Percentiles rank a stretch among this genome's conserved stretches.
These are phyloP conservation scores for Nigrograna mackinnonii DNA, from an alignment of 2,329 filamentous ascomycete genomes.

Conservation along the genomic window DNA sequence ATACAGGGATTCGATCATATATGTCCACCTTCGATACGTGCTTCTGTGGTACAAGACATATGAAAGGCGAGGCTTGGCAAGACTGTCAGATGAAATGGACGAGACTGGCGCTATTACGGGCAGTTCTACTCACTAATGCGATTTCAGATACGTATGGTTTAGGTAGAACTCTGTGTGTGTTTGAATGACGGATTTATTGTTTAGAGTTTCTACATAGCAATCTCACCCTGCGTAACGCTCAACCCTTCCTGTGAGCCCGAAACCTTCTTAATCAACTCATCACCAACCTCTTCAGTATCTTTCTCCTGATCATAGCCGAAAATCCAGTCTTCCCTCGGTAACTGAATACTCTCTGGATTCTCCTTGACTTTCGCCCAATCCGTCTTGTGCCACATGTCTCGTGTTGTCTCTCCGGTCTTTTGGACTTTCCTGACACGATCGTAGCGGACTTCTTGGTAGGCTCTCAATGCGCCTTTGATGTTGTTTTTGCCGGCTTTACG, in stretches of 20 bases:
- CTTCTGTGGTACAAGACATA: not conserved
- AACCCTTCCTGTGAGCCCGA: too few relatives aligned
- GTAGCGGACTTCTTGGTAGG: slow-evolving; percentile 39
- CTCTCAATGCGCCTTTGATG: slow-evolving; percentile 27
- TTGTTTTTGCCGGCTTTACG: slow-evolving; percentile 31
- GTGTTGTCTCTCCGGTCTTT: slow-evolving; percentile 37
- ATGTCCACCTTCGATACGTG: not conserved
- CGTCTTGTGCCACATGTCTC: slow-evolving; percentile 39
- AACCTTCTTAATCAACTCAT: slow-evolving; percentile 27
- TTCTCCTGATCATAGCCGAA: slow-evolving; percentile 33
- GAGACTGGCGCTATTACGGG: too few relatives aligned
- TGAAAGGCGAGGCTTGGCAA: not conserved
- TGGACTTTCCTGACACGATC: slow-evolving; percentile 37
- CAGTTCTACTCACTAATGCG: too few relatives aligned
- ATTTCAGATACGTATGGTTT: not conserved
- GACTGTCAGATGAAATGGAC: too few relatives aligned
- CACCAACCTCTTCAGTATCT: slow-evolving; percentile 31
- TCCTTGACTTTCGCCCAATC: slow-evolving; percentile 38
- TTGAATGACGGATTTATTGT: too few relatives aligned
- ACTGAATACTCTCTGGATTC: slow-evolving; percentile 30
- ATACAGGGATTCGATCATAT: not conserved
- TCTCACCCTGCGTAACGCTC: too few relatives aligned
- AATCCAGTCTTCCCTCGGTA: slow-evolving; percentile 38
- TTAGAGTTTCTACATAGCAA: too few relatives aligned
- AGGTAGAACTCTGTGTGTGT: too few relatives aligned